A percentile compares a stretch with the other conserved stretches of the same genome.
Conservation (phyloP, 306 rosid genomes). For the Prunus mira region DNA sequence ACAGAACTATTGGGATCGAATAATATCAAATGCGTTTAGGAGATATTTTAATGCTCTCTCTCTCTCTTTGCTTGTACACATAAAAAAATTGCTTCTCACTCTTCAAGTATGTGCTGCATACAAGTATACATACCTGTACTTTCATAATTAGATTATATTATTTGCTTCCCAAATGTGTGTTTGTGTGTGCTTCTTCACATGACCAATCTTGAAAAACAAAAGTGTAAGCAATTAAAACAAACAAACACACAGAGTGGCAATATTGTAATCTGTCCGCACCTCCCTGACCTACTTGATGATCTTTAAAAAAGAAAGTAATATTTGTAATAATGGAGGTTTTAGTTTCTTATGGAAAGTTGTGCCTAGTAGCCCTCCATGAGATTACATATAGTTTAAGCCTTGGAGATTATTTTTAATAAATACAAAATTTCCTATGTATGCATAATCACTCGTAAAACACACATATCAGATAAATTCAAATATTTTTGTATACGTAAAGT, state of each 20-base stretch:
- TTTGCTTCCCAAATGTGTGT: neutral
- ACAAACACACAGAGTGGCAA: neutral
- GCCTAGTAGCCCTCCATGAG: neutral
- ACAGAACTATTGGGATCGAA: slow-evolving; percentile 20
- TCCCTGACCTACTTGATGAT: neutral
- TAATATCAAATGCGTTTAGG: slow-evolving; percentile 3
- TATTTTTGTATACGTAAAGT: too few species aligned
- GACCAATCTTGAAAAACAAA: slow-evolving; percentile 1
- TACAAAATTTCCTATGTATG: too few species aligned
- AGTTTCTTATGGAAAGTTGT: neutral
- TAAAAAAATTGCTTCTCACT: neutral
- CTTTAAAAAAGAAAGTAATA: neutral
- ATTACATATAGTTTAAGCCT: neutral
- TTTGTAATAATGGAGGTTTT: neutral
- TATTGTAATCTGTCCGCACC: neutral
- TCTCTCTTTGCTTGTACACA: neutral
- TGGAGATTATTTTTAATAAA: too few species aligned
- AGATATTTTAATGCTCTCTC: neutral
- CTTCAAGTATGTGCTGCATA: neutral
- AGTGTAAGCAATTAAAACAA: neutral
- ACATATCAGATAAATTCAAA: neutral
- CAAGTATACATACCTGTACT: neutral
- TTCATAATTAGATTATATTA: neutral
- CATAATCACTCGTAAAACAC: neutral
- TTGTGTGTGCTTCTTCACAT: neutral